phyloP scores from a whole-genome alignment of 345 rosid genomes.

The Barbarea vulgaris region DNA sequence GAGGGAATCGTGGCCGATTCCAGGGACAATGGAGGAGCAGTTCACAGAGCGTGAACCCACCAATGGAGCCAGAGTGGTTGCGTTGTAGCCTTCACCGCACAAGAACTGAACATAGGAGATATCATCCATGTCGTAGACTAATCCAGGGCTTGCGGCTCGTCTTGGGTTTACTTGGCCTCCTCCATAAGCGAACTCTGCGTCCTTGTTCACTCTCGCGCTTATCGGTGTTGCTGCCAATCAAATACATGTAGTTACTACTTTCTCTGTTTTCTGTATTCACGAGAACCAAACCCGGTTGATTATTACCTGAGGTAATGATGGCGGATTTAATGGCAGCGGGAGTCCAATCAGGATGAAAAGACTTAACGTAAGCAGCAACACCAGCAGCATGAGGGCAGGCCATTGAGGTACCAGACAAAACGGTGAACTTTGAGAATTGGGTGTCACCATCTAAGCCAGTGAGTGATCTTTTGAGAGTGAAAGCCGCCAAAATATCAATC shows the following conservation, averaged over 20 bases:
- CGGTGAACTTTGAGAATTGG: constrained; percentile 63
- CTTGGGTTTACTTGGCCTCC: constrained; percentile 79
- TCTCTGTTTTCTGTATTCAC: not conserved
- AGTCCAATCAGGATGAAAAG: constrained; percentile 84
- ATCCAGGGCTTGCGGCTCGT: constrained; percentile 65
- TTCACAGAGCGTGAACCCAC: constrained; percentile 54
- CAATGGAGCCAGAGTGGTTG: constrained; percentile 56
- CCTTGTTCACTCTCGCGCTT: constrained; percentile 52
- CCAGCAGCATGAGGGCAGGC: constrained; percentile 92
- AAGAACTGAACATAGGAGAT: constrained; percentile 81
- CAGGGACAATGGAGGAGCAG: constrained; percentile 73
- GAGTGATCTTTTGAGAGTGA: constrained; percentile 71
- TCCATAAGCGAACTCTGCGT: constrained; percentile 82
- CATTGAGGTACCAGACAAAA: constrained; percentile 96
- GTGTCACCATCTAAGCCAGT: constrained; percentile 87
- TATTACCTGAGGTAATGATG: constrained; percentile 77
- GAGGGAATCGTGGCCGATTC: constrained; percentile 69
- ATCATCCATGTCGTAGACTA: constrained; percentile 72
- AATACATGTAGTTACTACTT: not conserved
- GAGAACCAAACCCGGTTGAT: not conserved
- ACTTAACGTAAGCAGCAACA: constrained; percentile 82
- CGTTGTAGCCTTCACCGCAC: constrained; percentile 71
- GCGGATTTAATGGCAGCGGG: constrained; percentile 90
- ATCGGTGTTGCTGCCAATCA: constrained; percentile 62
- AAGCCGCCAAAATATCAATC: constrained; percentile 77